Evolutionary conservation across 352 stramenopile species (phyloP), one percentile per base, ranked within the genome.

Genomic region (Phytophthora pseudosyringae): DNA sequence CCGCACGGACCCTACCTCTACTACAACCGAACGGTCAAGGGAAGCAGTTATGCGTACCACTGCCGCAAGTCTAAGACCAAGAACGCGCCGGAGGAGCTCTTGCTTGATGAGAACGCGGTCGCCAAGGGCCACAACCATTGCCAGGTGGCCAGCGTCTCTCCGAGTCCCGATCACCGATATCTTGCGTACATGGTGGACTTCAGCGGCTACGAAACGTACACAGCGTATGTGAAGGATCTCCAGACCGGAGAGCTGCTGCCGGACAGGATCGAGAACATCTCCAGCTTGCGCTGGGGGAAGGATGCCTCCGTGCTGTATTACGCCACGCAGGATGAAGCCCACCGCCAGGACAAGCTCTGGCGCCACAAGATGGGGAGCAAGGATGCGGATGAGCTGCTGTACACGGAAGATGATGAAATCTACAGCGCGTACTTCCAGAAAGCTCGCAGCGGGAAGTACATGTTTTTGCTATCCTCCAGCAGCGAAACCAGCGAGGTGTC

Each of bases 121-220:
- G 91, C 94, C 35, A 79, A 91, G 64, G 84, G 82, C 16, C 89
- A 97, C 49, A 85, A 88, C 45, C 77, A 97, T 73, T 95, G 87
- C 62, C 78, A 93, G 38, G 84, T 98, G 32, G 79, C 86, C 52
- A 78, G 70, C 26, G 80, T 97, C 48, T 76, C 72, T 5, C 69
- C 81, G 15, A 98, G 90, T 41, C 96, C 95, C 5, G 92, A 95
- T 65, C 85, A 98, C 73, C 76, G 88, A 25, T 89, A 97, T 47
- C 62, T 99, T 3, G 95, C 94, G 9, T 99, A 99, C 81, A 91
- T 94, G 61, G 81, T 98, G 25, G 97, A 99, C 78, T 92, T 94
- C 44, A 97, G 73, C 28, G 97, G 95, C 51, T 96, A 93, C 56
- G 96, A 99, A 75, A 98, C 87, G 40, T 99, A 97, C 83, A 89